phyloP scores from a whole-genome alignment of 305 asterid genomes.

The Fraxinus albicans region DNA sequence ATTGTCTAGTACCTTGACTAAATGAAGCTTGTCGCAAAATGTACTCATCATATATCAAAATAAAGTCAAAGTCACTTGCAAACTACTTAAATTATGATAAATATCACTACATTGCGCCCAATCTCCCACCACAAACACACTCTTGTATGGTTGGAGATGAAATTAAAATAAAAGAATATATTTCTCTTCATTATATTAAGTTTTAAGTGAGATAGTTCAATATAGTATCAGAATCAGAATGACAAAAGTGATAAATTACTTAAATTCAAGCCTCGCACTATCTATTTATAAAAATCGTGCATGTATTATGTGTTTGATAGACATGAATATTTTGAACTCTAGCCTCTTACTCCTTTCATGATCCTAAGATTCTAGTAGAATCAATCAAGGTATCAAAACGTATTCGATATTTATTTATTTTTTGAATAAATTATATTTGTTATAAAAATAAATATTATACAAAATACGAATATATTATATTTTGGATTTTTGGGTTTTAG shows the following conservation, averaged over 20 bases:
- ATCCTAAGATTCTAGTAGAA: not conserved
- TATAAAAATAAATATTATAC: too few species aligned
- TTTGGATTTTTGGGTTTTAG: not conserved
- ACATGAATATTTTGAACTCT: too few species aligned
- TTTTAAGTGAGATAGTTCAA: not conserved
- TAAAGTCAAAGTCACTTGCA: not conserved
- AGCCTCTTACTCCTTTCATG: not conserved
- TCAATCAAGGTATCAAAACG: not conserved
- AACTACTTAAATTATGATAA: not conserved
- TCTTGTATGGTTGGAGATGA: not conserved
- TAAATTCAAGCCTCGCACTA: not conserved
- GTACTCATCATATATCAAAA: not conserved
- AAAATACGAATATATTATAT: too few species aligned
- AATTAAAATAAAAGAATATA: too few species aligned
- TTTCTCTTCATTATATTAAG: not conserved
- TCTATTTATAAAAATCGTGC: too few species aligned
- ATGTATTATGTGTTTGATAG: too few species aligned
- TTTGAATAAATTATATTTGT: too few species aligned
- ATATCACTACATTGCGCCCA: not conserved
- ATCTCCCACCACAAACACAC: not conserved
- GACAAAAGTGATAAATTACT: not conserved
- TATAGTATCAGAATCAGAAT: not conserved
- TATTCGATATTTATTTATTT: too few species aligned
- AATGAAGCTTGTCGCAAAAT: not conserved
- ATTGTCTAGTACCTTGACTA: not conserved